Evolutionary conservation across 805 yeast genomes (phyloP).

Genomic region (Grigorovia transvaalensis): DNA sequence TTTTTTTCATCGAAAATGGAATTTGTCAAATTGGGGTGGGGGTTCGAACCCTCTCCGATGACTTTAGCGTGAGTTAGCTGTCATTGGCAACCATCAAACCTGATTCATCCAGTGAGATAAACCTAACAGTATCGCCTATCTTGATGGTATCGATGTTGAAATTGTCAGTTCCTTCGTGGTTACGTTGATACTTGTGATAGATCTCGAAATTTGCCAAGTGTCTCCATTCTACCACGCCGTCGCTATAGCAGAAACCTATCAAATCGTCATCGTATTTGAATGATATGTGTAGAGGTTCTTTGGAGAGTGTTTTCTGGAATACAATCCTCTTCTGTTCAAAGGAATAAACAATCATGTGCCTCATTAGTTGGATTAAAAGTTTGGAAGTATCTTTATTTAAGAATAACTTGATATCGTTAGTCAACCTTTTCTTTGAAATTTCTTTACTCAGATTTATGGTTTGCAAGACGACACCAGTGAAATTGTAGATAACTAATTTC

Average conservation of each 20-base stretch:
- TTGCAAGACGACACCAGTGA: conserved; percentile 21
- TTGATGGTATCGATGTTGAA: conserved; percentile 5
- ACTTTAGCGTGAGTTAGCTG: background rate
- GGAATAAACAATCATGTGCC: conserved; percentile 19
- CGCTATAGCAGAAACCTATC: conserved; percentile 12
- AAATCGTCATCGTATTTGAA: conserved; percentile 9
- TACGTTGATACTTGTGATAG: background rate
- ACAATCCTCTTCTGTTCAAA: conserved; percentile 24
- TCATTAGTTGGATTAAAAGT: conserved; percentile 17
- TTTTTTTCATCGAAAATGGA: background rate
- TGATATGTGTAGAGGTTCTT: conserved; percentile 7
- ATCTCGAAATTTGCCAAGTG: conserved; percentile 12
- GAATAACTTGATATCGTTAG: conserved; percentile 7
- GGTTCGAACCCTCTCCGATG: background rate
- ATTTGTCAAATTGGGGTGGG: too few relatives aligned
- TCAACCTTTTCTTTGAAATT: conserved; percentile 3
- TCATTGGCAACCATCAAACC: background rate
- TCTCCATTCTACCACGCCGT: conserved; percentile 20
- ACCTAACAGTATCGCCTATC: background rate
- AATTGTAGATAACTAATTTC: conserved; percentile 19
- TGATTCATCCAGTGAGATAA: background rate
- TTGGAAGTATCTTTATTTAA: conserved; percentile 25
- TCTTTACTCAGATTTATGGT: conserved; percentile 13
- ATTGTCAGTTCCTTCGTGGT: background rate
- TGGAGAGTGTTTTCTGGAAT: conserved; percentile 7